Evolutionary conservation across 495 filamentous ascomycete species (phyloP).

Genomic region (Geopyxis carbonaria): DNA sequence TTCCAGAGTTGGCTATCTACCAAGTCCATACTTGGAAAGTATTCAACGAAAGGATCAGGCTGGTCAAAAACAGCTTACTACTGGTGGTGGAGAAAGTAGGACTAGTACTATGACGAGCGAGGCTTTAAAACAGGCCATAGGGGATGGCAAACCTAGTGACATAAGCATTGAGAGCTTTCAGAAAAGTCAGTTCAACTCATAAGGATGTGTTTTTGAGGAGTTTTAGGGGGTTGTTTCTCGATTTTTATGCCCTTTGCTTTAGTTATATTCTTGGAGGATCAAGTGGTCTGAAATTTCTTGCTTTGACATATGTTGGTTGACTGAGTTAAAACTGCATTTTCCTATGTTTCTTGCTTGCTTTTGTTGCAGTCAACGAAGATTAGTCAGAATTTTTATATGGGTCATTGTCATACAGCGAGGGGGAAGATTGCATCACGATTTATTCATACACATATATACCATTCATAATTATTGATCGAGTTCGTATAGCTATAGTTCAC

Average conservation of each 20-base stretch:
- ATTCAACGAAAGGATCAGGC: conserved; percentile 49
- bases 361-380: too few species aligned
- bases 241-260: not conserved
- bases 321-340: too few species aligned
- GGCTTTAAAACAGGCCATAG: conserved; percentile 34
- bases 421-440: too few species aligned
- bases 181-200: conserved; percentile 74
- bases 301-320: too few species aligned
- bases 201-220: too few species aligned
- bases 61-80: conserved; percentile 31
- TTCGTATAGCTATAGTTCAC: too few species aligned
- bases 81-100: conserved; percentile 29
- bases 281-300: too few species aligned
- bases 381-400: too few species aligned
- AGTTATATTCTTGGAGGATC: not conserved
- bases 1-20: conserved; percentile 78
- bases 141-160: conserved; percentile 44
- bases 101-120: conserved; percentile 26
- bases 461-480: too few species aligned
- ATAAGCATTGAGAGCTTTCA: conserved; percentile 76
- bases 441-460: too few species aligned
- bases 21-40: conserved; percentile 71
- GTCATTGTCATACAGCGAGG: too few species aligned
- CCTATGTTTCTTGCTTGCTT: too few species aligned
- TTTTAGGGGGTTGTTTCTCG: not conserved